A percentile compares a stretch with the other conserved stretches of the same genome.
phyloP scores from a whole-genome alignment of 2,329 filamentous ascomycete genomes.

The Cercospora citrullina region DNA sequence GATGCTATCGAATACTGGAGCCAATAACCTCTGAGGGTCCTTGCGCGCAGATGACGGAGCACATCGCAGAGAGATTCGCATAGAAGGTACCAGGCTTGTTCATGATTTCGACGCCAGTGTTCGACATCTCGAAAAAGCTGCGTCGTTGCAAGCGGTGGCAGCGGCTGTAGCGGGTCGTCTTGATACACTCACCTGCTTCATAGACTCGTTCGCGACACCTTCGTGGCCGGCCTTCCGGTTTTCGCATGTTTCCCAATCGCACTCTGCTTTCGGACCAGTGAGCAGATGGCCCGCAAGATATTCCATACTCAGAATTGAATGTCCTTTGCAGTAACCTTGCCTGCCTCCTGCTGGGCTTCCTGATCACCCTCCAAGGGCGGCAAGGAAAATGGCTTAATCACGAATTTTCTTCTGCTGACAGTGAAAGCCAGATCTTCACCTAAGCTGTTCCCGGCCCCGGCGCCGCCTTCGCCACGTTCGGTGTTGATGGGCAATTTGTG shows the following conservation, averaged over 20 bases:
- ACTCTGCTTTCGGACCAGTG: background rate
- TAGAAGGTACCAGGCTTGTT: no score
- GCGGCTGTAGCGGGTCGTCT: background rate
- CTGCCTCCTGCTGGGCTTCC: constrained; percentile 56
- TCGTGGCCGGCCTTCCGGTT: no score
- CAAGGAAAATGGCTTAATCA: constrained; percentile 84
- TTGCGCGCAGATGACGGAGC: background rate
- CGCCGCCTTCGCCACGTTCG: constrained; percentile 80
- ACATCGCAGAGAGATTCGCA: background rate
- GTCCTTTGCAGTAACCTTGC: constrained; percentile 61
- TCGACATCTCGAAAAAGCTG: no score
- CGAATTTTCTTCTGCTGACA: constrained; percentile 77
- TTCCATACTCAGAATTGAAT: constrained; percentile 65
- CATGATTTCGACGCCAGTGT: no score
- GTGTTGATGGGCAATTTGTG: constrained; percentile 82
- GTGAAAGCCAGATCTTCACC: constrained; percentile 90
- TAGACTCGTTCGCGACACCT: background rate
- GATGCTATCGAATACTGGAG: background rate
- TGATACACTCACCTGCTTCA: background rate
- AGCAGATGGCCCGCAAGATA: background rate
- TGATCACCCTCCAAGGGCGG: constrained; percentile 80
- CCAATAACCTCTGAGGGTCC: background rate
- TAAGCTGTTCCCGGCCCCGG: constrained; percentile 60
- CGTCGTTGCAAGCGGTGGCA: no score
- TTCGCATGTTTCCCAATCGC: no score